phyloP scores from a whole-genome alignment of 345 rosid species.

The Camelina laxa region DNA sequence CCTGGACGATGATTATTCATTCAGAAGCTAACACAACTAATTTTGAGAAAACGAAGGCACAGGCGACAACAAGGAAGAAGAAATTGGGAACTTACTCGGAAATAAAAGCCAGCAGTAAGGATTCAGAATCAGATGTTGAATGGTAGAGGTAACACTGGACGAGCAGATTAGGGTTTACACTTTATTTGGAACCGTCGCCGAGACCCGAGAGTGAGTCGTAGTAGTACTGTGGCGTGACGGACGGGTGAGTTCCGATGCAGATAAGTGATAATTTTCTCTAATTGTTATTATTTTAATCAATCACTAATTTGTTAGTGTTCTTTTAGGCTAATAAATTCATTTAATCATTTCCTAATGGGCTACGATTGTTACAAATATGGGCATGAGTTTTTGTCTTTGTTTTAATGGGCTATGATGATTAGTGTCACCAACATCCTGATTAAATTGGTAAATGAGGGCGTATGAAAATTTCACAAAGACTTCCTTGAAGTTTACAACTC shows the following conservation, averaged over 20 bases:
- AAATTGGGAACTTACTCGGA: background rate
- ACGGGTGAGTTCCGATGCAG: background rate
- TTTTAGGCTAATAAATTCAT: too few species aligned
- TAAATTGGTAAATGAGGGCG: too few species aligned
- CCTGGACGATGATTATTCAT: background rate
- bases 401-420: background rate
- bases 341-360: too few species aligned
- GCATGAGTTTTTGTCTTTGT: background rate
- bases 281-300: background rate
- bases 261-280: background rate
- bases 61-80: background rate
- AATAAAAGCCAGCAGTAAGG: background rate
- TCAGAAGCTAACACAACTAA: background rate
- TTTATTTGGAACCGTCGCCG: background rate
- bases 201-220: background rate
- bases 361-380: background rate
- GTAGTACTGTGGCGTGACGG: background rate
- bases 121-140: background rate
- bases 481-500: too few species aligned
- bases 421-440: too few species aligned
- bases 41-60: background rate
- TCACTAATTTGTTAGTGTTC: too few species aligned
- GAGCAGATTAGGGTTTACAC: background rate
- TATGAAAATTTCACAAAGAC: too few species aligned
- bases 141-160: background rate